Evolutionary conservation across 306 rosid genomes (phyloP), one percentile per base, ranked within the genome.

Genomic region (Arachis stenosperma): DNA sequence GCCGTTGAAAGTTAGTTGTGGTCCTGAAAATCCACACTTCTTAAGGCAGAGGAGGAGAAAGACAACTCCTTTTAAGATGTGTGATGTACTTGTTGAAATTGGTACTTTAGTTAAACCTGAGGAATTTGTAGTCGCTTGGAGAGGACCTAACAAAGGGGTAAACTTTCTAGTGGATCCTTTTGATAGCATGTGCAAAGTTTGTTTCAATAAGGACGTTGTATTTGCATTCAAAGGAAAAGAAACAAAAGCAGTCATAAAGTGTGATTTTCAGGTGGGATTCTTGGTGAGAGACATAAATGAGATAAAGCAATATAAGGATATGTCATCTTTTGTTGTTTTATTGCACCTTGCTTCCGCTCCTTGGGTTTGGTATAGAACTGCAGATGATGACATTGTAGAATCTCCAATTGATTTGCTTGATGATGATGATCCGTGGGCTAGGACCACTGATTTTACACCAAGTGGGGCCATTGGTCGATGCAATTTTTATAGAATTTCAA

Each of bases 371-470:
- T 92, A 92, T 70, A 78, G 98, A 81, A 92, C 92, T 41, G 98
- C 96, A 10, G 92, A 86, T 75, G 98, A 92, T 69, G 98, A 90
- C 71, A 86, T 92, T 64, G 85, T 75, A 47, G 84, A 80, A 36
- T 61, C 75, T 57, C 70, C 89, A 13, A 88, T 71, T 79, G 87
- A 90, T 81, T 64, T 88, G 76, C 67, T 92, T 79, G 98, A 92
- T 71, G 98, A 92, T 33, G 96, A 92, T 74, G 98, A 92, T 86
- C 96, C 98, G 10, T 92, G 98, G 98, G 88, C 90, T 68, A 80
- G 98, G 78, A 86, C 96, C 61, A 90, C 96, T 1, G 98, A 92
- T 84, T 90, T 92, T 81, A 92, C 94, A n/a, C 81, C 79, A n/a
- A 85, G 79, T 78, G 98, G 98, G 59, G 92, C 98, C 33, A 69